phyloP scores from a whole-genome alignment of 192 early-diverging fungal species.

The Backusella australiensis region DNA sequence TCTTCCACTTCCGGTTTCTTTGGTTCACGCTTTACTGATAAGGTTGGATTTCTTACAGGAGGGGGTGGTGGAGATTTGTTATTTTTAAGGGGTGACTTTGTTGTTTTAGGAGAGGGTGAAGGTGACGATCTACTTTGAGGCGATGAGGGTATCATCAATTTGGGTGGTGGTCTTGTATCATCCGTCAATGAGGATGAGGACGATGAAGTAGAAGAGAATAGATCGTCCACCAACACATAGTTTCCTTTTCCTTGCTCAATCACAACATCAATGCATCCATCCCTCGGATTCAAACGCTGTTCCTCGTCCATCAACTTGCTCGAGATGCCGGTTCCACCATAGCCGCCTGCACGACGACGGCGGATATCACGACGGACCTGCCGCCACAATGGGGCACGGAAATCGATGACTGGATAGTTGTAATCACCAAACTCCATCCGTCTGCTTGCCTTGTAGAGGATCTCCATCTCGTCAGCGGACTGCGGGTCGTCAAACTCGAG shows the following conservation, averaged over 20 bases:
- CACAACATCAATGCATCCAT: slow-evolving; percentile 24
- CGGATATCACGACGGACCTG: slow-evolving; percentile 15
- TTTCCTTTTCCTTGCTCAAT: slow-evolving; percentile 19
- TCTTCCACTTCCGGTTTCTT: neutral
- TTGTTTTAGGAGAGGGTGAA: neutral
- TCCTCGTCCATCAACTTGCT: neutral
- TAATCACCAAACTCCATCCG: slow-evolving; percentile 51
- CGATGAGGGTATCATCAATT: neutral
- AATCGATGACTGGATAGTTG: slow-evolving; percentile 53
- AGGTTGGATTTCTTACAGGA: slow-evolving; percentile 8
- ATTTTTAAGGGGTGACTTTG: neutral
- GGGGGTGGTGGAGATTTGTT: neutral
- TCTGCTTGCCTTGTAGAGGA: slow-evolving; percentile 40
- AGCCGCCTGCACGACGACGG: neutral
- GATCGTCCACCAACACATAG: slow-evolving; percentile 10
- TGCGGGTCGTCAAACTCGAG: slow-evolving; percentile 40
- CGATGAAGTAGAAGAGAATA: neutral
- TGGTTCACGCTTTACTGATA: neutral
- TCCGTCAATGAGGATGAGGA: neutral
- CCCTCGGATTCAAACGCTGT: neutral
- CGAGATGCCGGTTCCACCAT: slow-evolving; percentile 5
- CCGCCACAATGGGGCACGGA: slow-evolving; percentile 30
- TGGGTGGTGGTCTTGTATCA: neutral
- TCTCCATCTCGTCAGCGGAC: slow-evolving; percentile 40
- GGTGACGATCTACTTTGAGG: neutral